Conservation (phyloP, 2,329 filamentous ascomycete genomes). For the Exophiala spinifera region DNA sequence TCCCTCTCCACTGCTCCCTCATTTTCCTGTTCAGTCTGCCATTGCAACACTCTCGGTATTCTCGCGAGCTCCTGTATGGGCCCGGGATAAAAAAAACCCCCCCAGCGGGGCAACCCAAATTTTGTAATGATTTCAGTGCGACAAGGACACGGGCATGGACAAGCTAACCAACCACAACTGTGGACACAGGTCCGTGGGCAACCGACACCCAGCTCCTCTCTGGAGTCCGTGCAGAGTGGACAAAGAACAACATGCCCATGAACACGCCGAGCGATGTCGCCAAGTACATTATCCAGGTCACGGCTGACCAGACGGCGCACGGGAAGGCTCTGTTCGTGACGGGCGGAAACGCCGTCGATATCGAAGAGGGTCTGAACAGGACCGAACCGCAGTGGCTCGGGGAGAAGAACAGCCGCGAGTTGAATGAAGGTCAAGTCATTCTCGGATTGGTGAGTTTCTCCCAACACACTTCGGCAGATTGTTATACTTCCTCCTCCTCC, state of each 20-base stretch:
- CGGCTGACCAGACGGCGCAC: constrained; percentile 32
- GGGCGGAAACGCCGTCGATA: constrained; percentile 44
- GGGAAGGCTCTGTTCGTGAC: constrained; percentile 45
- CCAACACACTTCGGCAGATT: background rate
- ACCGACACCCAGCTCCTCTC: constrained; percentile 40
- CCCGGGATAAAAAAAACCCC: too few species aligned
- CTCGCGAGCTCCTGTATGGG: too few species aligned
- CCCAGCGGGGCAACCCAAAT: too few species aligned
- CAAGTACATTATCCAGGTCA: constrained; percentile 37
- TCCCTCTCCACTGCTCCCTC: too few species aligned
- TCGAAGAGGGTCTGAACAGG: constrained; percentile 42
- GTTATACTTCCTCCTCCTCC: too few species aligned
- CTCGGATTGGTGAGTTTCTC: constrained; percentile 22
- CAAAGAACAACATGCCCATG: constrained; percentile 37
- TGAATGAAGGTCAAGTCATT: constrained; percentile 21
- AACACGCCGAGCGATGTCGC: constrained; percentile 43
- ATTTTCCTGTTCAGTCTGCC: too few species aligned
- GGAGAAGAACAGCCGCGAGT: constrained; percentile 31
- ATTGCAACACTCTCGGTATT: too few species aligned
- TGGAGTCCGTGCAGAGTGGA: constrained; percentile 40
- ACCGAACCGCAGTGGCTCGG: constrained; percentile 46
- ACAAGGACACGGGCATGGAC: too few species aligned
- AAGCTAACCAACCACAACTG: background rate
- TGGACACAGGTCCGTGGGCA: constrained; percentile 41
- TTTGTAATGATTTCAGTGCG: too few species aligned